Evolutionary conservation across 177 flowering plant species (phyloP).

Genomic region (Vitis hybrid): DNA sequence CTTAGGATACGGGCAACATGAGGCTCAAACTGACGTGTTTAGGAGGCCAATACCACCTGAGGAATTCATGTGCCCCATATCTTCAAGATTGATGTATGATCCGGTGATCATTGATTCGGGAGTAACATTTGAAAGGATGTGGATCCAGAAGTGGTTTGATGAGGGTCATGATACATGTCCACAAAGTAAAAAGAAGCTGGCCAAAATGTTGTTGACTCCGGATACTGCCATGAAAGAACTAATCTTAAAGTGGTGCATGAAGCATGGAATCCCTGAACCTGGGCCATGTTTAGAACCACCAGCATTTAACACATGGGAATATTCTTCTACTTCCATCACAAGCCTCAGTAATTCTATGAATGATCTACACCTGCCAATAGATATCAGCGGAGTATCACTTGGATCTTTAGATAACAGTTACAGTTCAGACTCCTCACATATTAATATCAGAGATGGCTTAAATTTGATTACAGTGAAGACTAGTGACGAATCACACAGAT

Average conservation of each 20-base stretch:
- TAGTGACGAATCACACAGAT: slow-evolving; percentile 12
- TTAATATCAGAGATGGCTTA: slow-evolving; percentile 17
- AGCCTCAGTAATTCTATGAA: slow-evolving; percentile 59
- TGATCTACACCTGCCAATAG: slow-evolving; percentile 42
- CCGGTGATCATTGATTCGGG: slow-evolving; percentile 91
- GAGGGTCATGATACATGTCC: slow-evolving; percentile 84
- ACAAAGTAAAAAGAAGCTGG: slow-evolving; percentile 46
- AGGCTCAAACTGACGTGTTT: slow-evolving; percentile 20
- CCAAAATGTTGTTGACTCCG: slow-evolving; percentile 48
- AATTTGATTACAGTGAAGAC: slow-evolving; percentile 9
- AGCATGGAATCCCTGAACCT: slow-evolving; percentile 35
- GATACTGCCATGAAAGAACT: slow-evolving; percentile 57
- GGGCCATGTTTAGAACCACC: slow-evolving; percentile 31
- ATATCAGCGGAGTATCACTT: slow-evolving; percentile 53
- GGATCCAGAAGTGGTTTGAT: slow-evolving; percentile 82
- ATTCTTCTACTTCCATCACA: slow-evolving; percentile 50
- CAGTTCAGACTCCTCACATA: slow-evolving; percentile 25
- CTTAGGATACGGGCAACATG: slow-evolving; percentile 3
- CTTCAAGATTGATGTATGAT: slow-evolving; percentile 72
- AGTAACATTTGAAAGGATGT: slow-evolving; percentile 75
- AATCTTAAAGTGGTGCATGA: slow-evolving; percentile 65
- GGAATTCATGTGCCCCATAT: slow-evolving; percentile 74
- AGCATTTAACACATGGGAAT: slow-evolving; percentile 29
- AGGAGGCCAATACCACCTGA: slow-evolving; percentile 37
- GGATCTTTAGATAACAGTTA: slow-evolving; percentile 40